Percentiles rank a stretch among this genome's conserved stretches.
Evolutionary conservation across 1,284 basidiomycete genomes (phyloP).

Genomic region (Austropuccinia psidii): DNA sequence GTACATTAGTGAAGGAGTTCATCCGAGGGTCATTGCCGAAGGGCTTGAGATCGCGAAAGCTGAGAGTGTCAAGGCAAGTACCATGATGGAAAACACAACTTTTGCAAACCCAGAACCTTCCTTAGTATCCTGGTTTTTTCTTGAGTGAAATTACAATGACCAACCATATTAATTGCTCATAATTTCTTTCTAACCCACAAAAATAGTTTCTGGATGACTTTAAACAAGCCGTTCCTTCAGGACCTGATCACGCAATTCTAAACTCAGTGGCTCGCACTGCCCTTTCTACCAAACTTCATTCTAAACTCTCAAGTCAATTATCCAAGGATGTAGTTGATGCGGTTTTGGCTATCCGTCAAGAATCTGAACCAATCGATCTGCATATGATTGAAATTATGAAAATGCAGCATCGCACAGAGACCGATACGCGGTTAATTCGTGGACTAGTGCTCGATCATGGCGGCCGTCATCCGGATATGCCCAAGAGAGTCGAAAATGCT

Average conservation of each 20-base stretch:
- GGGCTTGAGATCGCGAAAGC: slow-evolving; percentile 98
- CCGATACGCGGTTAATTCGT: slow-evolving; percentile 92
- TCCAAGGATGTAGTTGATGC: slow-evolving; percentile 92
- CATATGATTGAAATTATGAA: slow-evolving; percentile 99
- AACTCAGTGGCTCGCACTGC: slow-evolving; percentile 91
- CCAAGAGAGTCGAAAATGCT: slow-evolving; percentile 94
- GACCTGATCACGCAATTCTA: slow-evolving; percentile 76
- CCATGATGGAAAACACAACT: no score
- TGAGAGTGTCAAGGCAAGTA: slow-evolving; percentile 70
- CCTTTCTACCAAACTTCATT: slow-evolving; percentile 84
- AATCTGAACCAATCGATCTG: slow-evolving; percentile 82
- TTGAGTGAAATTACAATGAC: background rate
- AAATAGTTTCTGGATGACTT: slow-evolving; percentile 82
- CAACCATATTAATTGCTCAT: background rate
- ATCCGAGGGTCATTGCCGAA: slow-evolving; percentile 89
- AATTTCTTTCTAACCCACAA: slow-evolving; percentile 29
- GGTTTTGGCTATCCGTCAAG: slow-evolving; percentile 76
- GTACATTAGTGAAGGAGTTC: slow-evolving; percentile 95
- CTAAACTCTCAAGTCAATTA: slow-evolving; percentile 74
- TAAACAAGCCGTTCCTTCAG: slow-evolving; percentile 55
- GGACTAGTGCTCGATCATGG: slow-evolving; percentile 91
- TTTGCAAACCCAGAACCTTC: no score
- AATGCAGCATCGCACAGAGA: slow-evolving; percentile 98
- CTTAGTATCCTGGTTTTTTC: background rate
- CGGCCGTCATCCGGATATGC: slow-evolving; percentile 97